Conservation (phyloP, 2,329 filamentous ascomycete genomes). For the Seiridium unicorne region DNA sequence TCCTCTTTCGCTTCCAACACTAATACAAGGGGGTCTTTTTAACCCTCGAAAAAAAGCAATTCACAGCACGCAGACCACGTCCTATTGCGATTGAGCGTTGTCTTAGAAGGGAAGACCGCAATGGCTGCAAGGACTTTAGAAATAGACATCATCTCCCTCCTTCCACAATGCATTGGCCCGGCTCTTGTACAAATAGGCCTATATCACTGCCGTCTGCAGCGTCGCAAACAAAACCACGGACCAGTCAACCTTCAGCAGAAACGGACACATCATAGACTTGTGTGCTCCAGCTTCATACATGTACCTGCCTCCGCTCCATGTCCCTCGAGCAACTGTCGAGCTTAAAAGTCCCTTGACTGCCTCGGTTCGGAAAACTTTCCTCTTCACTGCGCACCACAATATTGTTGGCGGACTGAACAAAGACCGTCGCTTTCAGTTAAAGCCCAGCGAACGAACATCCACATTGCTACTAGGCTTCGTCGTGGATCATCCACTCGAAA, state of each 20-base stretch:
- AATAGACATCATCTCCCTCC: slow-evolving; percentile 17
- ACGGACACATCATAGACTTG: slow-evolving; percentile 21
- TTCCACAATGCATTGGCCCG: slow-evolving; percentile 31
- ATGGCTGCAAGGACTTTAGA: not conserved
- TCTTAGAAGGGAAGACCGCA: not conserved
- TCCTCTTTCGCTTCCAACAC: not conserved
- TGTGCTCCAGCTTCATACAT: not conserved
- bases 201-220: slow-evolving; percentile 28
- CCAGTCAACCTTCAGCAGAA: slow-evolving; percentile 11
- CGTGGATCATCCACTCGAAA: slow-evolving; percentile 13
- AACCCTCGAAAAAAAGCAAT: not conserved
- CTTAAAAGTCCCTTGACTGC: not conserved
- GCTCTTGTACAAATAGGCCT: slow-evolving; percentile 13
- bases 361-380: not conserved
- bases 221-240: slow-evolving; percentile 16
- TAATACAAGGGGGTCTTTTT: not conserved
- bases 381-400: not conserved
- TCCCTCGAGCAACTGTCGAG: not conserved
- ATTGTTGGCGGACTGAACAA: too few species aligned
- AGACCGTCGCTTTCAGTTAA: not conserved
- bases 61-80: not conserved
- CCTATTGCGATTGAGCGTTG: not conserved
- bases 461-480: not conserved
- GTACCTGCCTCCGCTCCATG: too few species aligned
- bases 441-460: not conserved